A percentile compares a stretch with the other conserved stretches of the same genome.
These are phyloP conservation scores for Heracleum sosnowskyi DNA, from an alignment of 129 eudicot species.

Conservation along the genomic window DNA sequence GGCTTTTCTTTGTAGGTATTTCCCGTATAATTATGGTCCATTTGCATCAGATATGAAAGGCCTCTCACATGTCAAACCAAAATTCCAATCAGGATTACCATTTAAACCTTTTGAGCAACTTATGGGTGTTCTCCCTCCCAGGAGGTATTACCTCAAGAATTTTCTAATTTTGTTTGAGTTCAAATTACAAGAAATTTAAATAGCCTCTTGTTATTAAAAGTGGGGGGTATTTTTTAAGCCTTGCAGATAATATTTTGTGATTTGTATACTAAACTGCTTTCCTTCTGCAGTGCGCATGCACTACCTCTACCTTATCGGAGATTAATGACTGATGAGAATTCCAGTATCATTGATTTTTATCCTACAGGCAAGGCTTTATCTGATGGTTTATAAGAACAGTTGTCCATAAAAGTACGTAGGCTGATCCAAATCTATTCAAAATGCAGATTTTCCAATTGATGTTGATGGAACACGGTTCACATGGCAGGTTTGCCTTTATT, in stretches of 20 bases:
- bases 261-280: background rate
- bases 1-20: too few species aligned
- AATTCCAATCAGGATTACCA: conserved; percentile 43
- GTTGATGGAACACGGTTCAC: conserved; percentile 42
- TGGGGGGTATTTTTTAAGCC: too few species aligned
- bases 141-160: too few species aligned
- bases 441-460: conserved; percentile 44
- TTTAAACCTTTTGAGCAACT: conserved; percentile 65
- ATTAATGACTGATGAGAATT: conserved; percentile 41
- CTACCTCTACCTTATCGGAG: conserved; percentile 36
- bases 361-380: conserved; percentile 26
- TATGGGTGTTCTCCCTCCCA: conserved; percentile 65
- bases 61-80: conserved; percentile 23
- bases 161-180: too few species aligned
- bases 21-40: conserved; percentile 53
- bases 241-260: too few species aligned
- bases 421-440: background rate
- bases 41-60: conserved; percentile 71
- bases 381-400: background rate
- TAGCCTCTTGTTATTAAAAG: too few species aligned
- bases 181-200: too few species aligned
- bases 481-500: too few species aligned
- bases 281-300: conserved; percentile 43
- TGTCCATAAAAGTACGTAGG: too few species aligned
- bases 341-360: conserved; percentile 38